phyloP scores from a whole-genome alignment of 305 asterid genomes.

The Fraxinus sp. region DNA sequence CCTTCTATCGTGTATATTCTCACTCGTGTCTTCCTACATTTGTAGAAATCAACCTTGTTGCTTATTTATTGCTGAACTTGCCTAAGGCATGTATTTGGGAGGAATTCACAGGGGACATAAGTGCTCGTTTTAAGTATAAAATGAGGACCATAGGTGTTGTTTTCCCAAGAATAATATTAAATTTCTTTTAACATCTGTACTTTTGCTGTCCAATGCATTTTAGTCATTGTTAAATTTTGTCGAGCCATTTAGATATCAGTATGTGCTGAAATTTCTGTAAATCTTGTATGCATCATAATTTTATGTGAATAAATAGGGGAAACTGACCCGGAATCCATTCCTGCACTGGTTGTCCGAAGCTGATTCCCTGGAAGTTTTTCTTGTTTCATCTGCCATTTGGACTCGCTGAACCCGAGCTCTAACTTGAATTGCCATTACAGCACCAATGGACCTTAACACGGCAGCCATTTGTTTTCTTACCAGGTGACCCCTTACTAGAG shows the following conservation, averaged over 20 bases:
- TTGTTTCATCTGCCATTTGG: conserved; percentile 49
- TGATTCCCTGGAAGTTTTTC: conserved; percentile 29
- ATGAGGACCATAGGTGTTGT: neutral
- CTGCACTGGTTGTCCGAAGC: conserved; percentile 28
- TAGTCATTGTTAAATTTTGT: neutral
- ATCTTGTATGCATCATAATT: neutral
- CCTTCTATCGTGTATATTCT: conserved; percentile 24
- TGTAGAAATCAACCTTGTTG: conserved; percentile 1
- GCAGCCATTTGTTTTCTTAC: conserved; percentile 60
- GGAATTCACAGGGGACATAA: conserved; percentile 1
- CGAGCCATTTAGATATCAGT: neutral
- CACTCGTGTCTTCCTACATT: conserved; percentile 39
- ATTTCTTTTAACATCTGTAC: neutral
- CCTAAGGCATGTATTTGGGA: neutral
- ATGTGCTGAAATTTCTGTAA: neutral
- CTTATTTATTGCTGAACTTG: neutral
- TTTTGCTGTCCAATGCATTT: conserved; percentile 5
- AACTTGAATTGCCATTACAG: conserved; percentile 65
- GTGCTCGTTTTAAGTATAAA: conserved; percentile 1
- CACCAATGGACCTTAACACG: conserved; percentile 54
- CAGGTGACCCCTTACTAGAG: conserved; percentile 71
- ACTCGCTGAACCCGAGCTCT: conserved; percentile 63
- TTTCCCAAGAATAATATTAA: conserved; percentile 1
- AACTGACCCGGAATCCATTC: conserved; percentile 34
- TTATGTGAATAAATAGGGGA: neutral